Conservation (phyloP, 352 stramenopile species). For the Plasmopara halstedii region DNA sequence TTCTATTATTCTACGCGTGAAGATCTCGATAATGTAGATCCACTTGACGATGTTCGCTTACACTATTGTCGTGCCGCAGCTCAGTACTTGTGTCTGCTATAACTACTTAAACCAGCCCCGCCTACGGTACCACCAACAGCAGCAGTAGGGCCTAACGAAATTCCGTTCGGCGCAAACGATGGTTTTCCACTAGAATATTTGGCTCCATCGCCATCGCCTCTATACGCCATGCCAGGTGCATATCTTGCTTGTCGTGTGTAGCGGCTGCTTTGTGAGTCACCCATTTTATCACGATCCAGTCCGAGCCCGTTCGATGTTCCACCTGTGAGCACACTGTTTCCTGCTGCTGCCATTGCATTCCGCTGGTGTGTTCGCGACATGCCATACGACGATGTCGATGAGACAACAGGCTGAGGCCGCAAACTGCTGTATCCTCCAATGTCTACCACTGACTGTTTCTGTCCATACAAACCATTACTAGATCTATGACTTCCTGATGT, state of each 20-base stretch:
- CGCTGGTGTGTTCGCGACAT: slow-evolving; percentile 39
- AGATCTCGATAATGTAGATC: background rate
- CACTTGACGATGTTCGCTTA: slow-evolving; percentile 6
- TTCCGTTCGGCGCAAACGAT: slow-evolving; percentile 32
- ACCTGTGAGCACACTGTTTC: slow-evolving; percentile 51
- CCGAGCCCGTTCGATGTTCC: slow-evolving; percentile 42
- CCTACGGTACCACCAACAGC: slow-evolving; percentile 38
- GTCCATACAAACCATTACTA: slow-evolving; percentile 34
- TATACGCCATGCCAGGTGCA: slow-evolving; percentile 49
- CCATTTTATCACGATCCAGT: slow-evolving; percentile 41
- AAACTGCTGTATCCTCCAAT: slow-evolving; percentile 35
- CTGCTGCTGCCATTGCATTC: slow-evolving; percentile 67
- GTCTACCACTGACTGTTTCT: slow-evolving; percentile 42
- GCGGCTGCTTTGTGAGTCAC: slow-evolving; percentile 49
- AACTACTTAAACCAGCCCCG: slow-evolving; percentile 36
- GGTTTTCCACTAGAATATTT: slow-evolving; percentile 54
- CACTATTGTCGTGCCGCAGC: slow-evolving; percentile 8
- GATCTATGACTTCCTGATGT: slow-evolving; percentile 31
- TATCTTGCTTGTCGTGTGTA: slow-evolving; percentile 79
- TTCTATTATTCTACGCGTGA: slow-evolving; percentile 5
- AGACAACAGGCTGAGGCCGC: slow-evolving; percentile 18
- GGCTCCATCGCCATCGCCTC: slow-evolving; percentile 39
- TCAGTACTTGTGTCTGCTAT: slow-evolving; percentile 79
- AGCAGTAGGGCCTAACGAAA: slow-evolving; percentile 34
- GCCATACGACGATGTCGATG: slow-evolving; percentile 24